Evolutionary conservation across 2,329 filamentous ascomycete species (phyloP), one percentile per base, ranked within the genome.

Genomic region (Macroventuria anomochaeta): DNA sequence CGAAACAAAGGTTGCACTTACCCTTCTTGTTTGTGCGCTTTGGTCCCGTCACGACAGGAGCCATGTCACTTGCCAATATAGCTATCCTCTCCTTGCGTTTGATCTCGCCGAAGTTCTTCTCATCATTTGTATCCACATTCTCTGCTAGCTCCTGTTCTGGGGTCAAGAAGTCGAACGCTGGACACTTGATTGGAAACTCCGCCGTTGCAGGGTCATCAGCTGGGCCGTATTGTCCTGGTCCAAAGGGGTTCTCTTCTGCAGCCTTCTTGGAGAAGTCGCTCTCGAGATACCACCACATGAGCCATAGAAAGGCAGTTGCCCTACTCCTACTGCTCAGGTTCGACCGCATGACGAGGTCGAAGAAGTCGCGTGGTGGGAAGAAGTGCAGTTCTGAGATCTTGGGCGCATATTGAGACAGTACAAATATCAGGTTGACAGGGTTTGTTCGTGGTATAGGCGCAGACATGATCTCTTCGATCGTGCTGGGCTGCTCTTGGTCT

Each of bases 211-310:
- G 53, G 62, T 72, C 68, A n/a, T 68, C 71, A 15, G 67, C 57
- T 7, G 61, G 65, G 1, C 69, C 74, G 43, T 72, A 68, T 52
- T 75, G 72, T n/a, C 80, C 80, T 10, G 73, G 74, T 0, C 95
- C 95, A 66, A 97, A 99, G 0, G 95, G 95, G 68, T 99, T 99
- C 64, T 90, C 88, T 40, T 91, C 83, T 37, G 91, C 93, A 50
- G 90, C 91, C 67, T 96, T 90, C 64, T 89, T 86, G 0, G 90
- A 90, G 64, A 97, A 97, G 72, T 97, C 91, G 23, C 93, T 96
- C 73, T 99, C 95, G 15, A 99, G 83, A 70, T 99, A 97, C 81
- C 95, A 97, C 95, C 95, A 99, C 87, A 99, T 96, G 59, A 99
- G 80, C 95, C 95, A 99, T 17, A 99, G 78, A 65, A 99, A 99